Conservation (phyloP, 2,329 filamentous ascomycete species). For the Anthostomella pinea region DNA sequence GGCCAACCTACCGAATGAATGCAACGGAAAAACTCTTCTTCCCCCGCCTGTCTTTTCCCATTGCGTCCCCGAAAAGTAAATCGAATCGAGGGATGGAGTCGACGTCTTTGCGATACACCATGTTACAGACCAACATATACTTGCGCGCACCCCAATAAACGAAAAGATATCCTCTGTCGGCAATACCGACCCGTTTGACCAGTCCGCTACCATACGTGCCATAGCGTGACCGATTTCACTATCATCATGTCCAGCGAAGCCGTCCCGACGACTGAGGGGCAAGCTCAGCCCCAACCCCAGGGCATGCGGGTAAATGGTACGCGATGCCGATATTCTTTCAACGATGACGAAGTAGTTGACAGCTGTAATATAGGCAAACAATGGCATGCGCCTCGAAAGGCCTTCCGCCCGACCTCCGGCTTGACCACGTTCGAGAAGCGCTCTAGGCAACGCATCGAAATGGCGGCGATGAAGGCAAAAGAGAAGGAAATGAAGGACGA, state of each 20-base stretch:
- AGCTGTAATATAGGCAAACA: constrained; percentile 90
- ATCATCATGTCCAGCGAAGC: constrained; percentile 43
- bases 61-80: no score
- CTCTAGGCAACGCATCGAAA: constrained; percentile 64
- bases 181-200: no score
- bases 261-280: constrained; percentile 33
- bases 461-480: constrained; percentile 80
- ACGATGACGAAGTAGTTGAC: no score
- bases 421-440: constrained; percentile 78
- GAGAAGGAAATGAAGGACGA: constrained; percentile 96
- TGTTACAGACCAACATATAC: no score
- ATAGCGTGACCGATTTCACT: background rate
- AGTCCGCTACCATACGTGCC: no score
- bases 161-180: no score
- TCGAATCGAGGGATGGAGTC: no score
- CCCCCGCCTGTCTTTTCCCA: no score
- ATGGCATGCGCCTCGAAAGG: constrained; percentile 81
- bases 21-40: no score
- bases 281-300: constrained; percentile 38
- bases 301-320: constrained; percentile 84
- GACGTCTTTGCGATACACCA: no score
- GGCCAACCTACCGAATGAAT: no score
- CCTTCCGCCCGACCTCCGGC: constrained; percentile 80
- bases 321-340: constrained; percentile 22
- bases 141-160: no score